Evolutionary conservation across 257 asterid species (phyloP).

Genomic region (Jaltomata sinuosa): DNA sequence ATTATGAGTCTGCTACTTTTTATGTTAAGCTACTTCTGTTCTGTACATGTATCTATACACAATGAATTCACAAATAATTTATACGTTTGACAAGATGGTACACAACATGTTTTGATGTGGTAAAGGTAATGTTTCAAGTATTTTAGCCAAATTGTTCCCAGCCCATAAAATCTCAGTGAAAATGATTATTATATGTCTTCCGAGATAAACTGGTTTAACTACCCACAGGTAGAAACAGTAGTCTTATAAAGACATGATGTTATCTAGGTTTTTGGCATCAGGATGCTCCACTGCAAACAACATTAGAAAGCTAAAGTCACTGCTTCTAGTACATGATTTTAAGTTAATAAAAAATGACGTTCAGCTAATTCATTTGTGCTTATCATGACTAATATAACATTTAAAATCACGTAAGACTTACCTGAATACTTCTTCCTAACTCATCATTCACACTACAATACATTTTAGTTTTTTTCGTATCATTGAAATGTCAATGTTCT

Average conservation of each 20-base stretch:
- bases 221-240: neutral
- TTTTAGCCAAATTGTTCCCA: neutral
- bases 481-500: too few relatives aligned
- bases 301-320: too few relatives aligned
- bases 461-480: too few relatives aligned
- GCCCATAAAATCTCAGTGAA: neutral
- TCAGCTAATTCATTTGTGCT: too few relatives aligned
- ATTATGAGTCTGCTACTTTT: too few relatives aligned
- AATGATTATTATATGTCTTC: neutral
- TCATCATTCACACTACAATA: too few relatives aligned
- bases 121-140: neutral
- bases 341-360: too few relatives aligned
- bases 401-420: too few relatives aligned
- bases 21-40: neutral
- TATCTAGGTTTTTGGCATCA: neutral
- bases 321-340: too few relatives aligned
- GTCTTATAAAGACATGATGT: neutral
- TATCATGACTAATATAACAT: too few relatives aligned
- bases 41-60: neutral
- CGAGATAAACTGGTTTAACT: neutral
- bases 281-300: too few relatives aligned
- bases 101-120: neutral
- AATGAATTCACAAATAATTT: neutral
- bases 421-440: too few relatives aligned
- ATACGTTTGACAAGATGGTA: neutral